Percentiles rank a stretch among this genome's conserved stretches.
phyloP scores from a whole-genome alignment of 805 yeast genomes.

The Ogataea nonfermentans region DNA sequence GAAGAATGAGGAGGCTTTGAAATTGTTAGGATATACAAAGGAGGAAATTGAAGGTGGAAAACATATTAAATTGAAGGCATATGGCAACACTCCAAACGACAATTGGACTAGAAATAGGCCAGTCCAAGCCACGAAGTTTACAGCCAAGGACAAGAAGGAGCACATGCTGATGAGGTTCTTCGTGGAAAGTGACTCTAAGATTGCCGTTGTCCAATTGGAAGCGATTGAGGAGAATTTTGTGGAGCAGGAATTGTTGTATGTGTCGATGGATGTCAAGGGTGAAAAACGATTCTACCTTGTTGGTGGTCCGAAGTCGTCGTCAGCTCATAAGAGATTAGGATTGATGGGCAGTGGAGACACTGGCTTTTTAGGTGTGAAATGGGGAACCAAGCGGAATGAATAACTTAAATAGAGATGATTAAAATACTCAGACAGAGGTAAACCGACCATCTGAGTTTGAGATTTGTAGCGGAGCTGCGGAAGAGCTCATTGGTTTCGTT shows the following conservation, averaged over 20 bases:
- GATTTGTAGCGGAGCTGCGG: conserved; percentile 1
- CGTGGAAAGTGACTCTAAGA: conserved; percentile 65
- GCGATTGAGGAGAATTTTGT: conserved; percentile 68
- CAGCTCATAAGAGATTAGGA: conserved; percentile 44
- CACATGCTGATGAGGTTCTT: conserved; percentile 83
- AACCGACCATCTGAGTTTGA: background rate
- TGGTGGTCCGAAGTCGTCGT: conserved; percentile 50
- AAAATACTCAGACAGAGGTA: conserved; percentile 2
- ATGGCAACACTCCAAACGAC: conserved; percentile 69
- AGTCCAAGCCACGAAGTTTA: conserved; percentile 60
- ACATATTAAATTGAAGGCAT: conserved; percentile 67
- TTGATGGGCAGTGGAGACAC: conserved; percentile 39
- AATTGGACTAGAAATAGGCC: conserved; percentile 91
- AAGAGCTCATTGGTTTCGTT: conserved; percentile 2
- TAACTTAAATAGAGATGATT: conserved; percentile 12
- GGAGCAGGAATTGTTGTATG: conserved; percentile 66
- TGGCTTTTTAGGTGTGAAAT: conserved; percentile 77
- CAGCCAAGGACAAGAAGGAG: conserved; percentile 73
- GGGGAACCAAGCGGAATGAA: conserved; percentile 73
- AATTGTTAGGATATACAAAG: conserved; percentile 42
- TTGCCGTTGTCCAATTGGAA: conserved; percentile 76
- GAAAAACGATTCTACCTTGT: conserved; percentile 65
- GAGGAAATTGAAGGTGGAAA: conserved; percentile 43
- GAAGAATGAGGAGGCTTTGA: conserved; percentile 58
- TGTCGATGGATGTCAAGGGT: conserved; percentile 76